phyloP scores from a whole-genome alignment of 1,139 yeast genomes.

The Zygoascus sp. region DNA sequence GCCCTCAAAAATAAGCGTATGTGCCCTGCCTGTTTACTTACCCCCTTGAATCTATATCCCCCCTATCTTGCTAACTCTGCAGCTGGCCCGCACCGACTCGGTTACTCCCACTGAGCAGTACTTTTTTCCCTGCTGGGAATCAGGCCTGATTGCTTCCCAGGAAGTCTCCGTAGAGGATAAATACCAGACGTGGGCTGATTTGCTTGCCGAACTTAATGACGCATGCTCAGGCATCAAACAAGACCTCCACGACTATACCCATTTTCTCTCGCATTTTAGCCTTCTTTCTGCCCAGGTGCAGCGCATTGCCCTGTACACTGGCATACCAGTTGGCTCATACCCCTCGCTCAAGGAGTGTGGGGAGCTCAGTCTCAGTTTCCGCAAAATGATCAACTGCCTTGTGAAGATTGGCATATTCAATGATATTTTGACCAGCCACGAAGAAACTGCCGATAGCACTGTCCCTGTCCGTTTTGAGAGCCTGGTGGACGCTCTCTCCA shows the following conservation, averaged over 20 bases:
- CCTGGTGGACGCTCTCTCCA: background rate
- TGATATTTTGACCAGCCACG: slow-evolving; percentile 9
- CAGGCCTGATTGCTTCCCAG: slow-evolving; percentile 10
- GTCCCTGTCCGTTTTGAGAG: slow-evolving; percentile 1
- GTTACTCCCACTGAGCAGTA: background rate
- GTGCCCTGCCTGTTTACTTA: background rate
- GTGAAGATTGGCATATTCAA: slow-evolving; percentile 15
- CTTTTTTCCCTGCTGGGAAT: slow-evolving; percentile 10
- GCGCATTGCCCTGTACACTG: slow-evolving; percentile 26
- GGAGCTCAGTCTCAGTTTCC: slow-evolving; percentile 25
- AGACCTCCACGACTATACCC: slow-evolving; percentile 11
- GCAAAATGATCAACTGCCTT: slow-evolving; percentile 26
- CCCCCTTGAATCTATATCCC: background rate
- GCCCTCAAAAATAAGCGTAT: slow-evolving; percentile 2
- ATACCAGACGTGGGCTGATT: slow-evolving; percentile 16
- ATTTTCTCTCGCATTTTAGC: slow-evolving; percentile 15
- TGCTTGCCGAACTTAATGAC: slow-evolving; percentile 10
- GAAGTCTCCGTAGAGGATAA: background rate
- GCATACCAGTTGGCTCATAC: slow-evolving; percentile 30
- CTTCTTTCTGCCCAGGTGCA: slow-evolving; percentile 25
- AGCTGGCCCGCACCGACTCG: background rate
- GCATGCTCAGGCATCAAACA: slow-evolving; percentile 7
- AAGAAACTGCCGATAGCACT: background rate
- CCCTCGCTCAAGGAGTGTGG: slow-evolving; percentile 24
- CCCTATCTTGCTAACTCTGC: background rate